Percentiles rank a stretch among this genome's conserved stretches.
phyloP scores from a whole-genome alignment of 306 rosid species.

The Acacia confusa region DNA sequence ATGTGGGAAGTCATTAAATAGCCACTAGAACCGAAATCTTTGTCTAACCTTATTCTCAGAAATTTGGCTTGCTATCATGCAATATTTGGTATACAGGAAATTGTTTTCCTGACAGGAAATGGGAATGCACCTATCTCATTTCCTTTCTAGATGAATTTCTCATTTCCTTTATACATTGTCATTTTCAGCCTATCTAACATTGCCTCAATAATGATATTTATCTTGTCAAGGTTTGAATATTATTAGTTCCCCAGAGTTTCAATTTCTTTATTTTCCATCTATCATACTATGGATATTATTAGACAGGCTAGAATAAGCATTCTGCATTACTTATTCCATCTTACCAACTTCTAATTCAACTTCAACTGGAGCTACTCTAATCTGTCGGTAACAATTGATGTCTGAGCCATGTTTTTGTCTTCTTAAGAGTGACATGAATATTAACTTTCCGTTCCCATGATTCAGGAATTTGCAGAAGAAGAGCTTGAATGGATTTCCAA shows the following conservation, averaged over 20 bases:
- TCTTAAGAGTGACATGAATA: background rate
- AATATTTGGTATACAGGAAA: background rate
- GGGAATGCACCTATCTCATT: background rate
- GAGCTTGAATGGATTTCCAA: constrained; percentile 68
- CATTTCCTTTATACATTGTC: background rate
- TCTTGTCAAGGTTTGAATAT: background rate
- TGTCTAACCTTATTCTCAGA: background rate
- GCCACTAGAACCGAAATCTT: background rate
- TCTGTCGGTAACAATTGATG: background rate
- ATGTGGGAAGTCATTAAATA: background rate
- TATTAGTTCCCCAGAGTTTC: background rate
- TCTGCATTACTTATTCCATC: background rate
- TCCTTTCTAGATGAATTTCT: background rate
- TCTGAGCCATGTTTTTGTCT: background rate
- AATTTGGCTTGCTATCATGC: background rate
- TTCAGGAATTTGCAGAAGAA: constrained; percentile 48
- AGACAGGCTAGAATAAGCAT: background rate
- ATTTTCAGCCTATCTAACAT: too few species aligned
- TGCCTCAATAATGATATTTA: background rate
- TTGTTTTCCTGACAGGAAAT: too few species aligned
- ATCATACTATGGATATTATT: background rate
- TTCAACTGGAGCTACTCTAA: background rate
- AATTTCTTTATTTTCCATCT: background rate
- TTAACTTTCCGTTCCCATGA: background rate
- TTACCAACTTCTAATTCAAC: background rate